Percentiles rank a stretch among this genome's conserved stretches.
Conservation (phyloP, 1,284 basidiomycete genomes). For the Rugiboletus extremiorientalis region DNA sequence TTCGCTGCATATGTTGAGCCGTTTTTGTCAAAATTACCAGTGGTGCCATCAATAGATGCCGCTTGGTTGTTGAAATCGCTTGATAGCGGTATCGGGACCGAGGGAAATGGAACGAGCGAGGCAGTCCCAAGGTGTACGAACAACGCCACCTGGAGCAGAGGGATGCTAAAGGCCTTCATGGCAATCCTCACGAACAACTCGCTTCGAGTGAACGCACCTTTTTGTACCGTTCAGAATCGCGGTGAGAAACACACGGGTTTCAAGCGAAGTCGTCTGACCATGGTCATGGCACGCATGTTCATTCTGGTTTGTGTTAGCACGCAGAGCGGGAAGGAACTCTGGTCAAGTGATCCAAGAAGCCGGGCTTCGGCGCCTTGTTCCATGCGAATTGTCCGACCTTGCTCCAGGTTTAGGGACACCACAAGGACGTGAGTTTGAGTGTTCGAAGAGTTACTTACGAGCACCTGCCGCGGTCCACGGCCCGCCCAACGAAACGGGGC, state of each 20-base stretch:
- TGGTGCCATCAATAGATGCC: conserved; percentile 38
- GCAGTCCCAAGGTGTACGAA: conserved; percentile 14
- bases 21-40: conserved; percentile 37
- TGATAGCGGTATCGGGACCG: conserved; percentile 25
- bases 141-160: conserved; percentile 18
- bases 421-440: neutral
- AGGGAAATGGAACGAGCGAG: conserved; percentile 31
- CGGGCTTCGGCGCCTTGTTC: neutral
- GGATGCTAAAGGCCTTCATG: conserved; percentile 17
- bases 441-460: too few species aligned
- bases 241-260: conserved; percentile 4
- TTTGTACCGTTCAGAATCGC: conserved; percentile 10
- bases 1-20: conserved; percentile 40
- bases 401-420: neutral
- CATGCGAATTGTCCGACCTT: neutral
- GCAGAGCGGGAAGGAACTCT: neutral
- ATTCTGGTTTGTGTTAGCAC: neutral
- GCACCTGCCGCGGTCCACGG: too few species aligned
- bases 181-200: conserved; percentile 1
- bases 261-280: conserved; percentile 12
- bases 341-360: neutral
- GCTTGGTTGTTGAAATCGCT: conserved; percentile 41
- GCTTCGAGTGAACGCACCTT: conserved; percentile 9
- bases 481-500: too few species aligned
- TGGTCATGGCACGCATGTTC: neutral